phyloP scores from a whole-genome alignment of 352 stramenopile species.

The Lagenidium sp. region DNA sequence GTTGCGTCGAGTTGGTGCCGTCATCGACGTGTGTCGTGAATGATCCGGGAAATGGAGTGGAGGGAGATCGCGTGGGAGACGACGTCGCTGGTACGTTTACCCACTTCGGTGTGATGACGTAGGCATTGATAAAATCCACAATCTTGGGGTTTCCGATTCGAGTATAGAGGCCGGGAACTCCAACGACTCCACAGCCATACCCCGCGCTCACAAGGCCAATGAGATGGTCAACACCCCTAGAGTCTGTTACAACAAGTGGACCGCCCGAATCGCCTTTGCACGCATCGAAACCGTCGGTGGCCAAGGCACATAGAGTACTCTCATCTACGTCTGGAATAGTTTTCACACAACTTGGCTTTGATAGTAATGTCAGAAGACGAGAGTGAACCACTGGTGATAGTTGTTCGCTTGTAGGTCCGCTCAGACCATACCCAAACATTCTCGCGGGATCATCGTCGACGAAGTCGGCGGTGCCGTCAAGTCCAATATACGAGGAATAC shows the following conservation, averaged over 20 bases:
- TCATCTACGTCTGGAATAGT: constrained; percentile 19
- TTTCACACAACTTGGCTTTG: constrained; percentile 5
- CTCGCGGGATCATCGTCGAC: constrained; percentile 6
- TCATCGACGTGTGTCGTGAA: too few species aligned
- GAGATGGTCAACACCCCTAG: constrained; percentile 7
- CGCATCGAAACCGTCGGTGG: constrained; percentile 13
- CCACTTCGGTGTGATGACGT: constrained; percentile 9
- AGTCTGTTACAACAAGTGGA: constrained; percentile 14
- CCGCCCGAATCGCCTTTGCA: constrained; percentile 30
- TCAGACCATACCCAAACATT: constrained; percentile 23
- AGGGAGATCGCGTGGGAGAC: too few species aligned
- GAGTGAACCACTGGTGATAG: constrained; percentile 17
- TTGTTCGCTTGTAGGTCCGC: constrained; percentile 1
- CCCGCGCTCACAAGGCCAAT: constrained; percentile 26
- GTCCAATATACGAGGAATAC: constrained; percentile 11
- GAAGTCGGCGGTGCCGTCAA: constrained; percentile 17
- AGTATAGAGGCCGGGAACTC: constrained; percentile 26
- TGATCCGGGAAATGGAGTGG: too few species aligned
- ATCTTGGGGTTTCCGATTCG: constrained; percentile 19
- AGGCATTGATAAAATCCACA: constrained; percentile 17
- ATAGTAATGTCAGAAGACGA: constrained; percentile 15
- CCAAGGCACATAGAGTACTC: constrained; percentile 19
- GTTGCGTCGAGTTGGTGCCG: too few species aligned
- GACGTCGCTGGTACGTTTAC: background rate
- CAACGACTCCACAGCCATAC: constrained; percentile 21